Base-by-base conservation (phyloP, 805 yeast genomes). In the Metschnikowia koreensis region DNA sequence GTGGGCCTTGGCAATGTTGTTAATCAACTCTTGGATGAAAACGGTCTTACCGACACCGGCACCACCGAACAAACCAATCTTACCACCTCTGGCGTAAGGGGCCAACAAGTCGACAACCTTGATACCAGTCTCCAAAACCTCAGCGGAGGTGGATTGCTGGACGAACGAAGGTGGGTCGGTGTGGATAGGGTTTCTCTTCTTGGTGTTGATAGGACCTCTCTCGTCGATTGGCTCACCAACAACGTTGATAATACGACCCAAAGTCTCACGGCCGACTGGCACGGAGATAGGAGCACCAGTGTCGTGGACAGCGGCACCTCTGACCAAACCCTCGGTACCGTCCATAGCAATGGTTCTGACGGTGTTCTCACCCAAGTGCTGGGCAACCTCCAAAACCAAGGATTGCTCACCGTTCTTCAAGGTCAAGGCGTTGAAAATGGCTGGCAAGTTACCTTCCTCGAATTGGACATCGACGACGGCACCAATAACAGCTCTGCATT, bases 11-110 rank as follows among this genome's bases (percentile, higher is more conserved):
- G 99, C 99, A 73, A 93, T 94, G 86, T 93, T 93, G 92, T 94
- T 93, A 79, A 93, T 93, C 82, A 93, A 86, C 83, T 93, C 99
- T 84, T 93, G 99, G 81, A 93, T 93, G 82, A 93, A 93, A 61
- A 93, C 99, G 79, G 99, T 93, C 81, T 93, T 93, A 82, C 99
- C 99, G 89, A 93, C 99, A 93, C 99, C 99, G 79, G 99, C 99
- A 93, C 99, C 99, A 84, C 99, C 99, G 88, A 93, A 93, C 74
- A 93, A 86, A 87, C 99, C 99, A 90, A 93, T 93, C 87, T 93
- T 93, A 89, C 99, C 99, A 89, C 99, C 99, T 89, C 97, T 91
- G 75, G 99, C 98, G 83, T 93, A 93, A 67, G 99, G 99, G 67
- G 99, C 99, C 66, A 93, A 85, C 74, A 93, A 83, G 77, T 93